Conservation (phyloP, 345 rosid species). For the Mallotus nudiflorus region DNA sequence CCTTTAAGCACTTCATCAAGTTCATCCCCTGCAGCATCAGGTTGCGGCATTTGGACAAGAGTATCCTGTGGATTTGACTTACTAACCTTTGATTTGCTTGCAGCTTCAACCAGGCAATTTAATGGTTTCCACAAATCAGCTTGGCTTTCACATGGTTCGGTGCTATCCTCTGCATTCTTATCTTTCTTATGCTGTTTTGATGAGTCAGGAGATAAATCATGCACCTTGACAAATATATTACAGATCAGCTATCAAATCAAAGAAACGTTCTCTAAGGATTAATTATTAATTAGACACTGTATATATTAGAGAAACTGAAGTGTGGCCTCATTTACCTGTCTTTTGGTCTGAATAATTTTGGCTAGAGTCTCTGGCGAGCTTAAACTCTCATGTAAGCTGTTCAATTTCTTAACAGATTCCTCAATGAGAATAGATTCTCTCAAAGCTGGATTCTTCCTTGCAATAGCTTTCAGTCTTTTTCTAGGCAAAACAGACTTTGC, state of each 20-base stretch:
- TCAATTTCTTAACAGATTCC: slow-evolving; percentile 21
- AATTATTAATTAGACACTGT: neutral
- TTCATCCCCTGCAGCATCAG: slow-evolving; percentile 19
- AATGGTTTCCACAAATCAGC: slow-evolving; percentile 35
- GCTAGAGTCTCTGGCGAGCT: slow-evolving; percentile 21
- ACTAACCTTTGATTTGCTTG: slow-evolving; percentile 22
- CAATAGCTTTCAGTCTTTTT: slow-evolving; percentile 28
- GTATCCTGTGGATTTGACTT: slow-evolving; percentile 25
- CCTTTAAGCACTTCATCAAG: slow-evolving; percentile 11
- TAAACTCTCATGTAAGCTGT: slow-evolving; percentile 10
- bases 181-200: slow-evolving; percentile 20
- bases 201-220: slow-evolving; percentile 26
- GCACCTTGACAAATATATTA: slow-evolving; percentile 8
- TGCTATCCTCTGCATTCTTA: slow-evolving; percentile 12
- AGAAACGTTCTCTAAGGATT: neutral
- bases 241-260: neutral
- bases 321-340: slow-evolving; percentile 33
- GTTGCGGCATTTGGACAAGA: slow-evolving; percentile 2
- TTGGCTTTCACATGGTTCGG: slow-evolving; percentile 22
- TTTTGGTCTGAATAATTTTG: slow-evolving; percentile 23
- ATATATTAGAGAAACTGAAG: neutral
- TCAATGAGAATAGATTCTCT: slow-evolving; percentile 13
- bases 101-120: slow-evolving; percentile 29
- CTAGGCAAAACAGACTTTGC: slow-evolving; percentile 15
- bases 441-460: slow-evolving; percentile 13